Conservation (phyloP, 768 basidiomycete genomes). For the Mycena sanguinolenta region DNA sequence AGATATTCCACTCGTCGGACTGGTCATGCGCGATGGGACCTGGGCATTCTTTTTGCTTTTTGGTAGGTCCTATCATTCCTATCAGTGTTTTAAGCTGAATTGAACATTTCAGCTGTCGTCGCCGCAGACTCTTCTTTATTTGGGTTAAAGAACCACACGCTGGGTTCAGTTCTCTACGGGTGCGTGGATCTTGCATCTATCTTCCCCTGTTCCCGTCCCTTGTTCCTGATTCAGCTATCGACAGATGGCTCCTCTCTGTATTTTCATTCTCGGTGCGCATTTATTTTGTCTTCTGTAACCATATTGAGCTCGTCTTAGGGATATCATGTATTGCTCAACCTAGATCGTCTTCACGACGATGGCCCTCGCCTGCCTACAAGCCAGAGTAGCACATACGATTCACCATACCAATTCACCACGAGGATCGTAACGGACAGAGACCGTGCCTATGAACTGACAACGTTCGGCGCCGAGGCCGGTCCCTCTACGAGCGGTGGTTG, state of each 20-base stretch:
- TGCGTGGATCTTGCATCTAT: constrained; percentile 5
- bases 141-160: constrained; percentile 19
- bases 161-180: constrained; percentile 28
- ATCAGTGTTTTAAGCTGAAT: neutral
- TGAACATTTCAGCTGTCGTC: constrained; percentile 15
- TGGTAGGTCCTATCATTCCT: constrained; percentile 41
- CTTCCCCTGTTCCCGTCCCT: neutral
- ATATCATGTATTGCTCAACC: constrained; percentile 37
- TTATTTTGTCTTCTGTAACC: neutral
- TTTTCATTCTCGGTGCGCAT: constrained; percentile 37
- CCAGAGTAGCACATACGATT: constrained; percentile 19
- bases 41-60: constrained; percentile 58
- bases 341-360: constrained; percentile 26
- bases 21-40: constrained; percentile 61
- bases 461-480: neutral
- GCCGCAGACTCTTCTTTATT: constrained; percentile 27
- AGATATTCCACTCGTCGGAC: constrained; percentile 53
- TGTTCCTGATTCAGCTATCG: no score
- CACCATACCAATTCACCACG: constrained; percentile 27
- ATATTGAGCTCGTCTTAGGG: constrained; percentile 21
- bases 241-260: constrained; percentile 35
- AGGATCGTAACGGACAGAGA: constrained; percentile 11
- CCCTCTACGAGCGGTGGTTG: neutral
- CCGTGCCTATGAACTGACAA: constrained; percentile 3
- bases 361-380: constrained; percentile 11